These are phyloP conservation scores for Lactarius pseudohatsudake DNA, from an alignment of 768 basidiomycete genomes.

Conservation along the genomic window DNA sequence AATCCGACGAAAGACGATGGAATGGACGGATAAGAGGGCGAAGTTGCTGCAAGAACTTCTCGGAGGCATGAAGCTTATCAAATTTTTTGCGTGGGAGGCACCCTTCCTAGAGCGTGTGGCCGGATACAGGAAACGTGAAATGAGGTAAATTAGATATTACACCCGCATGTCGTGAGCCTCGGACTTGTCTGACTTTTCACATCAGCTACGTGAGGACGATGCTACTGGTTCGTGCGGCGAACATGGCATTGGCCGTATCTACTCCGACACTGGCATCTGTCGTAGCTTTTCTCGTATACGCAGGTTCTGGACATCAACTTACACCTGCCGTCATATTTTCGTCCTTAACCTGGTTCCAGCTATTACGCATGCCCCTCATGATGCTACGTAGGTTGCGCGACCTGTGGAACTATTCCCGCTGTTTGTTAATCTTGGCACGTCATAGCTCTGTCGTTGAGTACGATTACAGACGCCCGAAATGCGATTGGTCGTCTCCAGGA, in stretches of 20 bases:
- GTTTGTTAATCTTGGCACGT: conserved; percentile 4
- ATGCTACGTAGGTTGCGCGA: conserved; percentile 46
- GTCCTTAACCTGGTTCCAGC: conserved; percentile 80
- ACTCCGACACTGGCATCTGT: conserved; percentile 81
- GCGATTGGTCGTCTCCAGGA: conserved; percentile 73
- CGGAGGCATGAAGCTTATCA: conserved; percentile 89
- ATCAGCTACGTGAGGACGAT: conserved; percentile 63
- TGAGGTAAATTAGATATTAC: conserved; percentile 40
- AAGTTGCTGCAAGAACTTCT: conserved; percentile 88
- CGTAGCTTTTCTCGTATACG: conserved; percentile 73
- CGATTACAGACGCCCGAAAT: conserved; percentile 83
- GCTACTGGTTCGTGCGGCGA: conserved; percentile 61
- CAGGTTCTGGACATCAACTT: conserved; percentile 64
- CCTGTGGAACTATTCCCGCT: background rate
- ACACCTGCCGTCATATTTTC: conserved; percentile 77
- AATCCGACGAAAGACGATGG: conserved; percentile 72
- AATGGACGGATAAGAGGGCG: conserved; percentile 87
- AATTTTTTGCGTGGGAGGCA: conserved; percentile 85
- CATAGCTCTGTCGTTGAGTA: conserved; percentile 63
- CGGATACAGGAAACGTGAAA: conserved; percentile 69
- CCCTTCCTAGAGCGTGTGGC: conserved; percentile 77
- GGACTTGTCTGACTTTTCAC: conserved; percentile 14
- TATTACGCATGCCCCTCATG: conserved; percentile 81
- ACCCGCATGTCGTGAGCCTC: background rate
- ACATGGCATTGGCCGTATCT: conserved; percentile 67